A percentile compares a stretch with the other conserved stretches of the same genome.
Conservation (phyloP, 2,329 filamentous ascomycete species). For the Thielaviopsis musarum region DNA sequence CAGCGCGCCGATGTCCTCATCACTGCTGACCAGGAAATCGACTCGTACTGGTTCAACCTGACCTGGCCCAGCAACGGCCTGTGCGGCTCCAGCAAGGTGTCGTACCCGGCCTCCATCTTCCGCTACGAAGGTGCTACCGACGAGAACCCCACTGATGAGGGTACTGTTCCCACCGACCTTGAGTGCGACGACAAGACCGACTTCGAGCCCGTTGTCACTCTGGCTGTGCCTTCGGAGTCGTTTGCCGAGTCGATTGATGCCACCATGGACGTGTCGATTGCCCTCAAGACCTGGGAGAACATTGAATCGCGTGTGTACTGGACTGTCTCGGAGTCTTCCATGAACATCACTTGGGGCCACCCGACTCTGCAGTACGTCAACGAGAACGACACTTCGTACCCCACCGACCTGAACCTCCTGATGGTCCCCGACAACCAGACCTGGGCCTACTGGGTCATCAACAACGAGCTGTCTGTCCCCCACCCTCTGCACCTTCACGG, state of each 20-base stretch:
- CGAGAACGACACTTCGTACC: constrained; percentile 13
- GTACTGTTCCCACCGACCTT: constrained; percentile 16
- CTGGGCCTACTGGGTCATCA: constrained; percentile 21
- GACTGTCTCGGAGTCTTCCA: constrained; percentile 20
- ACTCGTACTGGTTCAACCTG: constrained; percentile 22
- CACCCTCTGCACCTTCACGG: constrained; percentile 33
- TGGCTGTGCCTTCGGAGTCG: constrained; percentile 15
- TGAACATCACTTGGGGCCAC: constrained; percentile 25
- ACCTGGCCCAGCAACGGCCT: constrained; percentile 19
- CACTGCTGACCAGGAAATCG: constrained; percentile 18
- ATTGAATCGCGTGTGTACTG: constrained; percentile 17
- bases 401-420: constrained; percentile 14
- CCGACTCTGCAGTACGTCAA: constrained; percentile 20
- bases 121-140: constrained; percentile 21
- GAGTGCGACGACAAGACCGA: constrained; percentile 15
- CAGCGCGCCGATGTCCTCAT: constrained; percentile 29
- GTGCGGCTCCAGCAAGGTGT: constrained; percentile 18
- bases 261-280: constrained; percentile 16
- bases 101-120: constrained; percentile 23
- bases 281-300: constrained; percentile 12
- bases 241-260: constrained; percentile 16
- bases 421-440: constrained; percentile 13
- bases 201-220: constrained; percentile 16
- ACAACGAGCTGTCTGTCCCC: constrained; percentile 17
- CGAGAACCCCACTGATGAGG: constrained; percentile 17